phyloP scores from a whole-genome alignment of 345 rosid genomes.

The Angophora floribunda region DNA sequence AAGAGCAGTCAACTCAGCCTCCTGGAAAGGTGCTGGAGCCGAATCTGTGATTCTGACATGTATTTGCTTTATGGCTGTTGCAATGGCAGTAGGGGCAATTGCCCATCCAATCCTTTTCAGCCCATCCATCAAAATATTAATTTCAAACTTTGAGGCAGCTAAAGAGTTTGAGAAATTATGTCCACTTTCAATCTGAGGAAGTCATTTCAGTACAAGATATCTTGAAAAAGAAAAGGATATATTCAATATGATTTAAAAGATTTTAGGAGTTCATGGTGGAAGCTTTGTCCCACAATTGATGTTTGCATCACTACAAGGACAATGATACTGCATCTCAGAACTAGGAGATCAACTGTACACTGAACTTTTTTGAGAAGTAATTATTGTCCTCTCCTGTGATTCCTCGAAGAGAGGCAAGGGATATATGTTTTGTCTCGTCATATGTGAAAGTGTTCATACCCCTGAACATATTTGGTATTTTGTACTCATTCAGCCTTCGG shows the following conservation, averaged over 20 bases:
- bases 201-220: neutral
- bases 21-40: constrained; percentile 62
- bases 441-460: constrained; percentile 40
- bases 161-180: neutral
- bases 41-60: constrained; percentile 44
- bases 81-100: constrained; percentile 40
- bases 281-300: neutral
- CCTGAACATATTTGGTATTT: neutral
- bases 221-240: neutral
- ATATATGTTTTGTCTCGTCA: constrained; percentile 20
- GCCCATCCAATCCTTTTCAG: constrained; percentile 71
- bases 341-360: constrained; percentile 28
- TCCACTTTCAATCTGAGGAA: neutral
- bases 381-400: constrained; percentile 44
- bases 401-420: constrained; percentile 42
- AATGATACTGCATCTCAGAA: neutral
- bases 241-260: neutral
- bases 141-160: neutral
- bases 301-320: neutral
- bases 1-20: constrained; percentile 41
- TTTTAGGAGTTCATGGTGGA: neutral
- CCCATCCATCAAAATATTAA: constrained; percentile 10
- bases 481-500: neutral
- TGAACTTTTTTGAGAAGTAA: constrained; percentile 46
- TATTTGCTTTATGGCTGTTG: constrained; percentile 40